Conservation (phyloP, 78 protist genomes). For the Monosiga brevicollis region DNA sequence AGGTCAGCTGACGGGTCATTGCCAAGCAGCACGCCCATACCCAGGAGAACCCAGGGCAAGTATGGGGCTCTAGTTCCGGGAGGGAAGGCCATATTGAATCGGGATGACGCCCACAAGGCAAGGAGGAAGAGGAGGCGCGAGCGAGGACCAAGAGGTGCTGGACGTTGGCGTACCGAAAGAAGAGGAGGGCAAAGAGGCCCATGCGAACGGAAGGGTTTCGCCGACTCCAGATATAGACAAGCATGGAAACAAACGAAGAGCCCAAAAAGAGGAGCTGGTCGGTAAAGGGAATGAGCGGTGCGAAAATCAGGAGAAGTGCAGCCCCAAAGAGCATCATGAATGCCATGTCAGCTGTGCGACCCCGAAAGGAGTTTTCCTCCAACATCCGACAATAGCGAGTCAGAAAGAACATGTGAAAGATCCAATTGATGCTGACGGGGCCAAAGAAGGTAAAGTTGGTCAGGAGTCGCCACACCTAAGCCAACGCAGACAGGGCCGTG, state of each 20-base stretch:
- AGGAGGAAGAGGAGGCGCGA: not conserved
- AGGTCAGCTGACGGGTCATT: not conserved
- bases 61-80: conserved; percentile 27
- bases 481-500: too few relatives aligned
- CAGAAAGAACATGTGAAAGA: conserved; percentile 54
- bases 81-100: not conserved
- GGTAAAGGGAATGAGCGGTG: not conserved
- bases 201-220: conserved; percentile 16
- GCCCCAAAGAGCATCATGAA: conserved; percentile 42
- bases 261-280: conserved; percentile 35
- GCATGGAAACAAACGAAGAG: conserved; percentile 42
- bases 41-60: conserved; percentile 47
- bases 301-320: not conserved
- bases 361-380: conserved; percentile 44
- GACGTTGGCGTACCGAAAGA: conserved; percentile 7
- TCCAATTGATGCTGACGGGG: conserved; percentile 18
- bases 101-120: not conserved
- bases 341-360: conserved; percentile 29
- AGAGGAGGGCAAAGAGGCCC: conserved; percentile 43
- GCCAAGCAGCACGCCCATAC: not conserved
- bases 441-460: conserved; percentile 47
- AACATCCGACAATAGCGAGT: conserved; percentile 24
- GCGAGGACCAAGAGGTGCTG: not conserved
- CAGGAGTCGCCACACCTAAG: conserved; percentile 38
- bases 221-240: conserved; percentile 57